phyloP scores from a whole-genome alignment of 2,329 filamentous ascomycete species.

The Cercospora zeina region DNA sequence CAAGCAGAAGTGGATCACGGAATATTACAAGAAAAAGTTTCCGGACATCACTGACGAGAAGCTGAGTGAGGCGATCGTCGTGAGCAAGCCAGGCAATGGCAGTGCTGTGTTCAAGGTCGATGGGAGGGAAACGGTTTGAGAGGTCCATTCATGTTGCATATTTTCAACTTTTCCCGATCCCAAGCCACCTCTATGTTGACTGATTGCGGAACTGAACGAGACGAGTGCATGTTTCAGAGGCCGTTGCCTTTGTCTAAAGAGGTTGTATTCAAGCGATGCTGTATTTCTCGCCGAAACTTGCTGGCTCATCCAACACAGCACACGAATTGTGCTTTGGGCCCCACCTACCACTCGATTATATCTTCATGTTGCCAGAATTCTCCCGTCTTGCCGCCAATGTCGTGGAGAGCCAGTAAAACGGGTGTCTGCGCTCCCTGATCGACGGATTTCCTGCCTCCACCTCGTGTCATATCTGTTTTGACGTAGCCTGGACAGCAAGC shows the following conservation, averaged over 20 bases:
- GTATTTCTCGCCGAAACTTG: neutral
- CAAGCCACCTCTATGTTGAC: neutral
- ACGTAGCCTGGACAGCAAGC: conserved; percentile 43
- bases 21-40: conserved; percentile 78
- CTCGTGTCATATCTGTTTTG: conserved; percentile 44
- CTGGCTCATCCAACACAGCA: neutral
- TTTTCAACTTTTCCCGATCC: neutral
- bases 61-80: conserved; percentile 75
- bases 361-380: conserved; percentile 42
- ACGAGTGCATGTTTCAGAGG: too few species aligned
- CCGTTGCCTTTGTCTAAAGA: neutral
- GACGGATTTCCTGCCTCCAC: conserved; percentile 39
- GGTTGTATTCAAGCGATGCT: neutral
- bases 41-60: conserved; percentile 70
- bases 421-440: conserved; percentile 42
- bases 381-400: conserved; percentile 39
- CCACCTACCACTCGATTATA: conserved; percentile 36
- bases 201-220: too few species aligned
- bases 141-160: neutral
- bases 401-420: conserved; percentile 40
- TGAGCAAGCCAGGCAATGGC: conserved; percentile 81
- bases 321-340: neutral
- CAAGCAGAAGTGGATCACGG: conserved; percentile 70
- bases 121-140: conserved; percentile 25
- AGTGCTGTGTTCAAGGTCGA: conserved; percentile 43